phyloP scores from a whole-genome alignment of 1,139 yeast species.

The Yamadazyma atlantica region DNA sequence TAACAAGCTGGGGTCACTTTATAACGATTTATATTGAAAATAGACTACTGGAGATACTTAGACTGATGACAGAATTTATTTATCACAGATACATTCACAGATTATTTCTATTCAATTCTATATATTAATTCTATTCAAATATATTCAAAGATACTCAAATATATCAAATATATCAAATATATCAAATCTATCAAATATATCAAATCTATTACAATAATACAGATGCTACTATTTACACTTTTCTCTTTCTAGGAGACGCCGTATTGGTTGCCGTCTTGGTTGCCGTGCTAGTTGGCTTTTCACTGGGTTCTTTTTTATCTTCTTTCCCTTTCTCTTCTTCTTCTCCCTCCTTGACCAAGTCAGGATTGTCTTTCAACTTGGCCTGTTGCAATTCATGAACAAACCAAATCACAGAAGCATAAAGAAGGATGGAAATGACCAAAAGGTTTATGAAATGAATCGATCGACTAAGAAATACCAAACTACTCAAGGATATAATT shows the following conservation, averaged over 20 bases:
- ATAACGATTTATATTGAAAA: too few species aligned
- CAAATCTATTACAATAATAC: too few species aligned
- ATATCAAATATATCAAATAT: too few species aligned
- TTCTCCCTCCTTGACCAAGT: constrained; percentile 13
- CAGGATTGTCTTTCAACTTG: constrained; percentile 31
- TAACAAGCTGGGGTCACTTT: too few species aligned
- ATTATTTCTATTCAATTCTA: too few species aligned
- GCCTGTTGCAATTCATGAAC: constrained; percentile 63
- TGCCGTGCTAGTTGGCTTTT: constrained; percentile 1
- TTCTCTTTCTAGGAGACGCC: constrained; percentile 17
- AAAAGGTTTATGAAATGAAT: constrained; percentile 78
- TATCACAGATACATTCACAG: too few species aligned
- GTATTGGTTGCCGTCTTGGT: too few species aligned
- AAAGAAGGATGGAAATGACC: constrained; percentile 66
- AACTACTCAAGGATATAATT: constrained; percentile 48
- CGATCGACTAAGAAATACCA: constrained; percentile 64
- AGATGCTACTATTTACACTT: constrained; percentile 7
- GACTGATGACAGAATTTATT: too few species aligned
- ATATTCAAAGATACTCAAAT: too few species aligned
- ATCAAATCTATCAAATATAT: too few species aligned
- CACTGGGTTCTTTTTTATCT: constrained; percentile 1
- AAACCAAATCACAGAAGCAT: constrained; percentile 88
- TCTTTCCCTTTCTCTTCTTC: constrained; percentile 2
- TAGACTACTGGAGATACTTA: too few species aligned
- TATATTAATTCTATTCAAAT: too few species aligned